These are phyloP conservation scores for Metschnikowia lochheadii DNA, from an alignment of 805 yeast species.

Conservation along the genomic window DNA sequence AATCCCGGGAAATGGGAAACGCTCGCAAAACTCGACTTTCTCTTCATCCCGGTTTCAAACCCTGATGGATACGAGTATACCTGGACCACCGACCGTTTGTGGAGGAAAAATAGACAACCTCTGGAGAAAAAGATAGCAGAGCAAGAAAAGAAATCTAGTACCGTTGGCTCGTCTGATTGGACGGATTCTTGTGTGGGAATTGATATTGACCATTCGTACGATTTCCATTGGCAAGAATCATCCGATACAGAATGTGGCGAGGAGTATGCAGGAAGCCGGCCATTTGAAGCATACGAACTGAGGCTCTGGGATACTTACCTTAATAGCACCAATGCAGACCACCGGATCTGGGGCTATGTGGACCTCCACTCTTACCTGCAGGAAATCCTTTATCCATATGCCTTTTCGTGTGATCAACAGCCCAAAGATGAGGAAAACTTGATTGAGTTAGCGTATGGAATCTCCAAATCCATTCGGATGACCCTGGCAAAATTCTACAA, in stretches of 20 bases:
- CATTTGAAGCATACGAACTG: conserved; percentile 52
- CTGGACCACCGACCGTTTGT: conserved; percentile 75
- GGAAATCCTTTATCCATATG: conserved; percentile 78
- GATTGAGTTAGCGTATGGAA: conserved; percentile 75
- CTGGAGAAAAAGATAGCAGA: conserved; percentile 22
- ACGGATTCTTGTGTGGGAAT: conserved; percentile 68
- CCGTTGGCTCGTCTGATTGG: too few species aligned
- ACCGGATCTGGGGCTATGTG: conserved; percentile 67
- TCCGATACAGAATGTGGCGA: conserved; percentile 75
- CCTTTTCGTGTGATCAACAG: conserved; percentile 65
- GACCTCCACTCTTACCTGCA: conserved; percentile 86
- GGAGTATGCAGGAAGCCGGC: conserved; percentile 71
- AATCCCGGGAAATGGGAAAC: conserved; percentile 40
- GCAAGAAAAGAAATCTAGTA: not conserved
- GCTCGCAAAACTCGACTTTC: conserved; percentile 60
- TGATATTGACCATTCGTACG: conserved; percentile 83
- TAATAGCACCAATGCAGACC: conserved; percentile 45
- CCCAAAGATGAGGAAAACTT: conserved; percentile 82
- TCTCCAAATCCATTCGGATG: conserved; percentile 66
- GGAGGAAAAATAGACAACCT: conserved; percentile 83
- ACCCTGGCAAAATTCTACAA: conserved; percentile 61
- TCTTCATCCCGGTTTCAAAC: conserved; percentile 78
- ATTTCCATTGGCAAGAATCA: conserved; percentile 63
- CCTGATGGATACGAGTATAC: conserved; percentile 89
- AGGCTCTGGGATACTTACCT: conserved; percentile 38